A percentile compares a stretch with the other conserved stretches of the same genome.
phyloP scores from a whole-genome alignment of 192 early-diverging fungal species.

The Chytriomyces sp. region DNA sequence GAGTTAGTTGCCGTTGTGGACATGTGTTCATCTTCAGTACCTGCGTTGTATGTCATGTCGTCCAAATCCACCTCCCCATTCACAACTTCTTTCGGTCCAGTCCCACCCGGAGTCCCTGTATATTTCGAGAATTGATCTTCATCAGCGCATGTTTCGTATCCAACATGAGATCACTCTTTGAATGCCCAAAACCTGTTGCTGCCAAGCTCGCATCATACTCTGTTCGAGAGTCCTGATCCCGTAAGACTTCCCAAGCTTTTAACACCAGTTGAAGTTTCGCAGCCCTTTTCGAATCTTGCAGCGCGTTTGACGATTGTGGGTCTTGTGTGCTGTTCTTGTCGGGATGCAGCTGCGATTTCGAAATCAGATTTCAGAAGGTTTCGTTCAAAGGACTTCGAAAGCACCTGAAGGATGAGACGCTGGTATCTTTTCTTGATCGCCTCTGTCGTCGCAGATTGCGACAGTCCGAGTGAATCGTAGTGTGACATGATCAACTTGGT shows the following conservation, averaged over 20 bases:
- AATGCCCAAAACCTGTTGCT: not conserved
- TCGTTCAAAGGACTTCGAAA: not conserved
- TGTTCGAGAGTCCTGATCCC: not conserved
- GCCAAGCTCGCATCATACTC: slow-evolving; percentile 8
- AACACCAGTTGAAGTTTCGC: slow-evolving; percentile 18
- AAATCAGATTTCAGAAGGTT: not conserved
- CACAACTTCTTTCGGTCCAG: slow-evolving; percentile 8
- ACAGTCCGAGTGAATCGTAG: not conserved
- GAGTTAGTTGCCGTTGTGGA: not conserved
- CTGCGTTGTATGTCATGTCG: slow-evolving; percentile 29
- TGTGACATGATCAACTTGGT: too few relatives aligned
- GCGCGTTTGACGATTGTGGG: not conserved
- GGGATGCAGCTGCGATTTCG: slow-evolving; percentile 24
- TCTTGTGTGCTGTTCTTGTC: slow-evolving; percentile 13
- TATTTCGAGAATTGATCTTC: not conserved
- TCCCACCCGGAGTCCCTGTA: not conserved
- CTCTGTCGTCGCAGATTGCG: not conserved
- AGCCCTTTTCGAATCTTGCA: not conserved
- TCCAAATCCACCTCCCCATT: slow-evolving; percentile 31
- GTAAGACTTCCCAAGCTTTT: slow-evolving; percentile 28
- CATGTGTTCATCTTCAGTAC: not conserved
- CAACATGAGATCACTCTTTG: not conserved
- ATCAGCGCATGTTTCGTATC: not conserved
- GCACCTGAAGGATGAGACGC: slow-evolving; percentile 14
- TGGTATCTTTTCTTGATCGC: slow-evolving; percentile 23